Conservation (phyloP, 768 basidiomycete genomes). For the Hypsizygus marmoreus region DNA sequence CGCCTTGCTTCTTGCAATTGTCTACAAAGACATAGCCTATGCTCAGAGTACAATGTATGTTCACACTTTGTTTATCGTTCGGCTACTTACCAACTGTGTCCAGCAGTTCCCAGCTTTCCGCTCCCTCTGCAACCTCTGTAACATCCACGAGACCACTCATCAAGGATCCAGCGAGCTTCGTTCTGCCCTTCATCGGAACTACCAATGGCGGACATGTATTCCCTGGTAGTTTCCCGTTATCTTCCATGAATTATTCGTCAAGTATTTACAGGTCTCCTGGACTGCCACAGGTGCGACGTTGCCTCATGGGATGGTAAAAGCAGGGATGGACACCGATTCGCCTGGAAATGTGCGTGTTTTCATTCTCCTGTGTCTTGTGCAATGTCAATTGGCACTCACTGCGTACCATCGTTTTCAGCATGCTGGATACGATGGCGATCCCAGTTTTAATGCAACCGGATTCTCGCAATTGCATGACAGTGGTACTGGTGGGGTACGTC, state of each 20-base stretch:
- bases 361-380: background rate
- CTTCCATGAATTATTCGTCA: background rate
- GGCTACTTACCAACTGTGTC: too few species aligned
- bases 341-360: slow-evolving; percentile 50
- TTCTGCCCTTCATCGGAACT: slow-evolving; percentile 66
- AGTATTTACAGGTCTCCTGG: background rate
- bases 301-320: slow-evolving; percentile 73
- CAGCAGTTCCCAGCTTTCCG: too few species aligned
- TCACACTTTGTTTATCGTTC: too few species aligned
- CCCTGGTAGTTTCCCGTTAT: slow-evolving; percentile 45
- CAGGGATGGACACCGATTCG: slow-evolving; percentile 67
- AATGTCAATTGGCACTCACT: background rate
- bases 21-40: too few species aligned
- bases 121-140: background rate
- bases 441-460: slow-evolving; percentile 48
- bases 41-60: too few species aligned
- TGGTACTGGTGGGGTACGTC: slow-evolving; percentile 59
- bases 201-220: slow-evolving; percentile 67
- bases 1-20: too few species aligned
- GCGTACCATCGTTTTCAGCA: slow-evolving; percentile 31
- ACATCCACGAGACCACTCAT: slow-evolving; percentile 8
- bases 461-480: slow-evolving; percentile 67
- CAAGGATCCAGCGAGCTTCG: slow-evolving; percentile 44
- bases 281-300: slow-evolving; percentile 53
- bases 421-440: slow-evolving; percentile 49